Evolutionary conservation across 768 basidiomycete genomes (phyloP), one percentile per base, ranked within the genome.

Genomic region (Podaxis sp.): DNA sequence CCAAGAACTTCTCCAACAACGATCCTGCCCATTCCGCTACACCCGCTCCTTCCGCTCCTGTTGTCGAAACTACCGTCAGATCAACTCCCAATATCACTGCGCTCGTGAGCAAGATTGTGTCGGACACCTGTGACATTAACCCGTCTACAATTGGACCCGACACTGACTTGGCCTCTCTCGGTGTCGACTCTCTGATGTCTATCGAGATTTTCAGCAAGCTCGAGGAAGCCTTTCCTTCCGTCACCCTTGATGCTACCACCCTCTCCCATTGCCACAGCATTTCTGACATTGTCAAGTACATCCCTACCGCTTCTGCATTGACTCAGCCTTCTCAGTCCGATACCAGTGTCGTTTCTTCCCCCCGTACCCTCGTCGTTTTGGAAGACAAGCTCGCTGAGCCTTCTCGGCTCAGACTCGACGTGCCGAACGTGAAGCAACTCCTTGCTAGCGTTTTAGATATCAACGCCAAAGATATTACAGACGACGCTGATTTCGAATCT

Each of bases 401-500:
- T 24, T 57, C 48, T 9, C 56, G 65, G 13, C 57, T 72, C 6
- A 61, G 66, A 22, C 61, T 74, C 12, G 69, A 73, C 8, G 71
- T 66, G 19, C 65, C 63, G 4, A 70, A 74, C 26, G 71, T 84
- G 3, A 78, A 76, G 19, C 60, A 55, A 4, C 68, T 84, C 15
- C 71, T 87, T 9, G 79, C 84, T 0, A 68, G 72, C 2, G 78
- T 84, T n/a, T 76, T 88, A 1, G 84, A 80, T 11, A 67, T 84
- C 57, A 68, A 73, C 11, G 30, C 65, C 19, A 66, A 71, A 2
- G 75, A 76, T 17, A 74, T 89, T 26, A 61, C 70, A 1, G 83
- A 83, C 30, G 79, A 81, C 17, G 68, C 72, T 0, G 79, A 84
- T 22, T 74, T 90, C 7, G 77, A 76, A 17, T 70, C 74, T 0